Conservation (phyloP, 257 asterid species). For the Marsdenia floribunda region DNA sequence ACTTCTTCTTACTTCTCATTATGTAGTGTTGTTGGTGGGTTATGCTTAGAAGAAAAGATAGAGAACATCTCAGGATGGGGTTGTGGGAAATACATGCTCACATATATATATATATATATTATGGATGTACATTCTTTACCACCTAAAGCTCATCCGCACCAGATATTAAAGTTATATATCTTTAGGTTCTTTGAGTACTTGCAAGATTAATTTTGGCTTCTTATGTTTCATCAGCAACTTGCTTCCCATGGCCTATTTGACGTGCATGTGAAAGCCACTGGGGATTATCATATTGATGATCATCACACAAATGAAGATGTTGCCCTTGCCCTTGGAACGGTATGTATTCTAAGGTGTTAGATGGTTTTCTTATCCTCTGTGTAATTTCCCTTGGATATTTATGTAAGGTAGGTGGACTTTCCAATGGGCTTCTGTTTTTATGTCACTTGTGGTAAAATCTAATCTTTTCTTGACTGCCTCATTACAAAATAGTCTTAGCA, state of each 20-base stretch:
- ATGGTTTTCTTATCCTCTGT: neutral
- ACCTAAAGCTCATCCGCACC: neutral
- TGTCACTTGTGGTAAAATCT: neutral
- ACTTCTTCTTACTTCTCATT: neutral
- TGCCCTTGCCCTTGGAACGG: constrained; percentile 86
- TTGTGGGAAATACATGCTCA: neutral
- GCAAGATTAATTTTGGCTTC: constrained; percentile 15
- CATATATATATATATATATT: too few species aligned
- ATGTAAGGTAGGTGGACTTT: neutral
- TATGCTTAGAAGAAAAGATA: neutral
- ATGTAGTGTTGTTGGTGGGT: neutral
- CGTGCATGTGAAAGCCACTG: constrained; percentile 74
- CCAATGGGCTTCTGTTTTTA: neutral
- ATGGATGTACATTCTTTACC: neutral
- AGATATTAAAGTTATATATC: neutral
- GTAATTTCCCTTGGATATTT: neutral
- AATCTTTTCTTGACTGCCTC: too few species aligned
- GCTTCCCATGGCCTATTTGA: constrained; percentile 93
- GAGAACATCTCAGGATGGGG: neutral
- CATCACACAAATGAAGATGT: constrained; percentile 96
- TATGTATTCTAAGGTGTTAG: constrained; percentile 22
- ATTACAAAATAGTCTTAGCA: neutral
- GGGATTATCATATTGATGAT: constrained; percentile 90
- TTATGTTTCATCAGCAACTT: constrained; percentile 57
- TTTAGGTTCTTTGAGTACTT: neutral